Evolutionary conservation across 805 yeast genomes (phyloP).

Genomic region (Geotrichum ghanense): DNA sequence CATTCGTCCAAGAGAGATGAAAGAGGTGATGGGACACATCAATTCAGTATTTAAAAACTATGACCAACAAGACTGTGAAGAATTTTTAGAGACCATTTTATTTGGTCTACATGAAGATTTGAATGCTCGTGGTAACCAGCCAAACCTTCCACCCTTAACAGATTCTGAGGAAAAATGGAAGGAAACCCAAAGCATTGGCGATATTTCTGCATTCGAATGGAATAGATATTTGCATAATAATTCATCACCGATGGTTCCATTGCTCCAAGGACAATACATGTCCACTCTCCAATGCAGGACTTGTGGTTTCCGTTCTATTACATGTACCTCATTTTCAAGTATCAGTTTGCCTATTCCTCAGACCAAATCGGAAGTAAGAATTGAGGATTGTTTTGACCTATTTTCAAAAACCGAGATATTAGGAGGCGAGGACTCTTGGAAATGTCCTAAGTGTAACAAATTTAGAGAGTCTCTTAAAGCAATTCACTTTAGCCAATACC

Average conservation of each 20-base stretch:
- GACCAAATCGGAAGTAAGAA: slow-evolving; percentile 23
- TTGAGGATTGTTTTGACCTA: slow-evolving; percentile 62
- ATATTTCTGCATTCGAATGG: slow-evolving; percentile 89
- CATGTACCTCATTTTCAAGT: slow-evolving; percentile 73
- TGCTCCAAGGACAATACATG: slow-evolving; percentile 80
- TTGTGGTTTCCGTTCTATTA: slow-evolving; percentile 71
- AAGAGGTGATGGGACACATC: slow-evolving; percentile 53
- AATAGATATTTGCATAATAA: slow-evolving; percentile 72
- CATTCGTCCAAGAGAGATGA: slow-evolving; percentile 54
- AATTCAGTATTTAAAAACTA: slow-evolving; percentile 51
- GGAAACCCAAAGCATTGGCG: slow-evolving; percentile 61
- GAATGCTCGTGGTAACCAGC: slow-evolving; percentile 50
- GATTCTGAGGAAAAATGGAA: slow-evolving; percentile 62
- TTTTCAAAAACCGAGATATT: slow-evolving; percentile 66
- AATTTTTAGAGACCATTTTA: slow-evolving; percentile 60
- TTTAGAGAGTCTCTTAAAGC: slow-evolving; percentile 56
- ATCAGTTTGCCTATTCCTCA: slow-evolving; percentile 71
- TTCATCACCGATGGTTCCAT: slow-evolving; percentile 67
- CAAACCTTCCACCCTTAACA: slow-evolving; percentile 46
- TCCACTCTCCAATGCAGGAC: slow-evolving; percentile 65
- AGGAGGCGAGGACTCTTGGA: slow-evolving; percentile 75
- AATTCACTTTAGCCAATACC: slow-evolving; percentile 53
- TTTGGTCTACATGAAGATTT: slow-evolving; percentile 79
- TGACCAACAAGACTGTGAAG: slow-evolving; percentile 82
- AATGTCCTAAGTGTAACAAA: slow-evolving; percentile 62